These are phyloP conservation scores for Aspergillus asperescens DNA, from an alignment of 495 filamentous ascomycete species.

Conservation along the genomic window DNA sequence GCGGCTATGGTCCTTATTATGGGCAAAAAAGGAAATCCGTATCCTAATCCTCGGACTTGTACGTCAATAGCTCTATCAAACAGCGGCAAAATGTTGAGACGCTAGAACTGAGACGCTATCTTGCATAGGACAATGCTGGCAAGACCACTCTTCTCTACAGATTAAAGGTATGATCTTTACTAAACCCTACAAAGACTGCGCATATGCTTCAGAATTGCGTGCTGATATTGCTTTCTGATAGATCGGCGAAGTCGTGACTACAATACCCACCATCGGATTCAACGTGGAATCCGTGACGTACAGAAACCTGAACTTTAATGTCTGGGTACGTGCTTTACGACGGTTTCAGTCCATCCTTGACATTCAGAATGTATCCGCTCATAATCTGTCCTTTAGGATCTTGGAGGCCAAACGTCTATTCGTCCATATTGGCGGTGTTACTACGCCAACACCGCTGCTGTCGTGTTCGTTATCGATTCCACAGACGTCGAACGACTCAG, in stretches of 20 bases:
- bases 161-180: slow-evolving; percentile 71
- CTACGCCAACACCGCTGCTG: slow-evolving; percentile 98
- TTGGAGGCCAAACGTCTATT: slow-evolving; percentile 94
- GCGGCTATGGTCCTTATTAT: slow-evolving; percentile 69
- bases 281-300: slow-evolving; percentile 98
- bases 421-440: slow-evolving; percentile 99
- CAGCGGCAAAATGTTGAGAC: neutral
- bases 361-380: slow-evolving; percentile 2
- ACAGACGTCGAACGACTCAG: slow-evolving; percentile 93
- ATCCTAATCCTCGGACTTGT: slow-evolving; percentile 95
- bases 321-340: slow-evolving; percentile 62
- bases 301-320: slow-evolving; percentile 96
- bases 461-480: slow-evolving; percentile 96
- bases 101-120: slow-evolving; percentile 16
- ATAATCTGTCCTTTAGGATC: slow-evolving; percentile 54
- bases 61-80: slow-evolving; percentile 27
- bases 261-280: slow-evolving; percentile 98
- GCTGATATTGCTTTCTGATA: slow-evolving; percentile 36
- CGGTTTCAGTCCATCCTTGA: neutral
- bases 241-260: slow-evolving; percentile 98
- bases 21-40: slow-evolving; percentile 93
- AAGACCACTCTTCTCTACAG: slow-evolving; percentile 97
- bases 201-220: neutral
- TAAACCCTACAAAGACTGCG: neutral
- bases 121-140: slow-evolving; percentile 84